Evolutionary conservation across 805 yeast genomes (phyloP), one percentile per base, ranked within the genome.

Genomic region (Nakazawaea pomicola): DNA sequence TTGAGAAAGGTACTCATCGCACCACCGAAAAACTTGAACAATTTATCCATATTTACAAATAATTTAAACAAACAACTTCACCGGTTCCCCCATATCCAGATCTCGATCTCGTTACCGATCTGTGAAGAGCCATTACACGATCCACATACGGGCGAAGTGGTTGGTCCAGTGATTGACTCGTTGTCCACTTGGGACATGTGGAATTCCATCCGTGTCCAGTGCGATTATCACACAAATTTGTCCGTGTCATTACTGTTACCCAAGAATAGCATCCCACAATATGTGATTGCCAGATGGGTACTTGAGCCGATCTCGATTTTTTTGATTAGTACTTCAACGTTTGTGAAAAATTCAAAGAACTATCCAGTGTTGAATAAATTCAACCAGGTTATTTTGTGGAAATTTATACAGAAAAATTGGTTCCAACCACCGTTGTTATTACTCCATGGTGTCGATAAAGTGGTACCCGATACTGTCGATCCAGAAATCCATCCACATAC

Each of bases 171-270:
- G 6, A 49, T 64, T 14, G 78, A 74, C 50, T 60, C 68, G 7
- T 56, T 81, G 24, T 76, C 81, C 3, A 78, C 83, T 2, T 83
- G 90, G 90, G 85, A 80, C 41, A 69, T 79, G 49, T 83, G 90
- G 90, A 77, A 81, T 49, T 68, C 83, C 1, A 72, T 83, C 3
- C 61, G 88, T 18, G 64, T 68, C 4, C 60, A 72, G 28, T 76
- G 82, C 49, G 69, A 70, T 41, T 78, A 80, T 50, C 68, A 79
- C 36, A 46, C 58, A 2, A 70, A 76, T 17, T 58, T 83, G 38
- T 78, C 86, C n/a, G 78, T 88, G 40, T 85, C 87, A 4, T 64
- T 84, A 27, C 93, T 82, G 28, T 71, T 89, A 17, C 90, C 95
- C 24, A 78, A 78, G 43, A 67, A 67, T 28, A 65, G 65, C 38